A percentile compares a stretch with the other conserved stretches of the same genome.
Conservation (phyloP, 2,329 filamentous ascomycete genomes). For the Macrophomina phaseolina region DNA sequence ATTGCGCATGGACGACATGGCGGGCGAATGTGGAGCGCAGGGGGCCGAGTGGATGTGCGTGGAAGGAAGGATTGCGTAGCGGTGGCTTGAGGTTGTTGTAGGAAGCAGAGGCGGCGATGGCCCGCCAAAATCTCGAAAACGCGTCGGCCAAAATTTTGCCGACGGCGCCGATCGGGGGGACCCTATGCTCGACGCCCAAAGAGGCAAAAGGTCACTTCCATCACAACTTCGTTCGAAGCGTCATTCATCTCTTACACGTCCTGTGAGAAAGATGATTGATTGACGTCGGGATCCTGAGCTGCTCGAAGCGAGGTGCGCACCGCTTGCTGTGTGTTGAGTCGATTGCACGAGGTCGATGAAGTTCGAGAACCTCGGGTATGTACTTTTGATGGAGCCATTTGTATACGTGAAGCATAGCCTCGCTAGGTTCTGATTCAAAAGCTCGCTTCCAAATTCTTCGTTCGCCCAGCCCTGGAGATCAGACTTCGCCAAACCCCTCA, state of each 20-base stretch:
- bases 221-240: constrained; percentile 2
- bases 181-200: neutral
- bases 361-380: neutral
- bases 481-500: neutral
- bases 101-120: neutral
- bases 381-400: neutral
- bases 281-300: neutral
- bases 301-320: neutral
- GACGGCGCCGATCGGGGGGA: neutral
- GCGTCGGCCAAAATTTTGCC: constrained; percentile 12
- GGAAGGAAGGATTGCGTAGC: no score
- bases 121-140: constrained; percentile 20
- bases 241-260: constrained; percentile 3
- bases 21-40: neutral
- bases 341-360: neutral
- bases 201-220: neutral
- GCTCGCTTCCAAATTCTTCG: neutral
- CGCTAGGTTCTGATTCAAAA: neutral
- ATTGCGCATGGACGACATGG: constrained; percentile 35
- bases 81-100: neutral
- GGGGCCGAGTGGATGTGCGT: neutral
- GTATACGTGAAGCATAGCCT: neutral
- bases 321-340: neutral
- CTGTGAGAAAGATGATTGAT: neutral
- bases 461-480: neutral